A percentile compares a stretch with the other conserved stretches of the same genome.
phyloP scores from a whole-genome alignment of 2,329 filamentous ascomycete genomes.

The Chaetomium sp. region DNA sequence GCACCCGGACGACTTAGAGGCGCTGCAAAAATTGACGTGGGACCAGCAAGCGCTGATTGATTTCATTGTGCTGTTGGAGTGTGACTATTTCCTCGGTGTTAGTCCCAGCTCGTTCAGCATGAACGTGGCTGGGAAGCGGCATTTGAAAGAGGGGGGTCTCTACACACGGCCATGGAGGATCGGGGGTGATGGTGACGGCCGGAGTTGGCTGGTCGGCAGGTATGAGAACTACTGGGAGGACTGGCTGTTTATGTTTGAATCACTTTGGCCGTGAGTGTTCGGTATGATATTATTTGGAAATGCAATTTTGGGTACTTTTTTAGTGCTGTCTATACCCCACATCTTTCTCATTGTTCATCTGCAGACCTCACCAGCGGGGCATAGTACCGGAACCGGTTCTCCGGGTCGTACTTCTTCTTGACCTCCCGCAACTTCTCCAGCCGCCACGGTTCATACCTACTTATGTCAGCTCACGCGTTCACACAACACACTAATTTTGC shows the following conservation, averaged over 20 bases:
- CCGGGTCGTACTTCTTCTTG: conserved; percentile 45
- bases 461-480: too few species aligned
- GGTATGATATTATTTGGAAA: not conserved
- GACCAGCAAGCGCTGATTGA: conserved; percentile 41
- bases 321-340: too few species aligned
- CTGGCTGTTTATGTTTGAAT: conserved; percentile 44
- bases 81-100: conserved; percentile 37
- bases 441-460: conserved; percentile 39
- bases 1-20: conserved; percentile 26
- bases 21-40: conserved; percentile 35
- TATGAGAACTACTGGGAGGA: conserved; percentile 42
- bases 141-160: conserved; percentile 34
- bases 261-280: conserved; percentile 30
- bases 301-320: too few species aligned
- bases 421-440: conserved; percentile 37
- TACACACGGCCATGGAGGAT: conserved; percentile 39
- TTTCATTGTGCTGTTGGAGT: conserved; percentile 34
- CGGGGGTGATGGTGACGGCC: conserved; percentile 36
- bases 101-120: conserved; percentile 44
- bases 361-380: conserved; percentile 1
- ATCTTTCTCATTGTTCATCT: too few species aligned
- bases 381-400: conserved; percentile 14
- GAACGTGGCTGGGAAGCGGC: conserved; percentile 40
- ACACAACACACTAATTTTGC: not conserved
- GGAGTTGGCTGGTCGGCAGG: conserved; percentile 38